Evolutionary conservation across 78 protist species (phyloP), one percentile per base, ranked within the genome.

Genomic region (Monocercomonoides exilis): DNA sequence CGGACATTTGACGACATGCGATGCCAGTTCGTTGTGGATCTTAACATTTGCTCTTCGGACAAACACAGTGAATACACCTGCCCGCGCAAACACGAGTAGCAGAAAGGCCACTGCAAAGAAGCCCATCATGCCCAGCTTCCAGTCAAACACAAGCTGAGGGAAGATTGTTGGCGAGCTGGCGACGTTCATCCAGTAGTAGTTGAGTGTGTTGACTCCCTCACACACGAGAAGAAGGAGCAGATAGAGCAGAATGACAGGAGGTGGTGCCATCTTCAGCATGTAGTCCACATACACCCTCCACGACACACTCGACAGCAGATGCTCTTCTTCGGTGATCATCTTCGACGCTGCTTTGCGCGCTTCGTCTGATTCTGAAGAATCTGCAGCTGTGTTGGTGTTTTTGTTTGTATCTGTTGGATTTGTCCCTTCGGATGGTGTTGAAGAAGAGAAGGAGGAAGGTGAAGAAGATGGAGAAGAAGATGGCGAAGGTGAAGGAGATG

Each of bases 1-100:
- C 79, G 98, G 98, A n/a, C 96, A 91, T 45, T 91, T 88, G 54
- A 96, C 45, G 21, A 96, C 84, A 2, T 33, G 3, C 21, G 46
- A 6, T 38, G 92, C 34, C 90, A 89, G 42, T 41, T 38, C 4
- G 70, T 32, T n/a, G 85, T 88, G 90, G 41, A 92, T 6, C 42
- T 38, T 6, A 33, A 38, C 36, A 41, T 6, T 21, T 29, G 82
- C n/a, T 29, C 82, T 33, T 6, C 5, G 11, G 38, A 21, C 70
- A 29, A 11, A 11, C 11, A 21, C 70, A 11, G 70, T 29, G 21
- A 54, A 11, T 29, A 54, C 11, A 21, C 70, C 11, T 21, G 21
- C 21, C 21, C 70, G 70, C 11, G 21, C 38, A 11, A 54, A 29
- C 70, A 54, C 21, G 38, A 54, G 70, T 11, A 54, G 21, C 38